Percentiles rank a stretch among this genome's conserved stretches.
These are phyloP conservation scores for Leishmania lainsoni DNA, from an alignment of 208 protist species.

Conservation along the genomic window DNA sequence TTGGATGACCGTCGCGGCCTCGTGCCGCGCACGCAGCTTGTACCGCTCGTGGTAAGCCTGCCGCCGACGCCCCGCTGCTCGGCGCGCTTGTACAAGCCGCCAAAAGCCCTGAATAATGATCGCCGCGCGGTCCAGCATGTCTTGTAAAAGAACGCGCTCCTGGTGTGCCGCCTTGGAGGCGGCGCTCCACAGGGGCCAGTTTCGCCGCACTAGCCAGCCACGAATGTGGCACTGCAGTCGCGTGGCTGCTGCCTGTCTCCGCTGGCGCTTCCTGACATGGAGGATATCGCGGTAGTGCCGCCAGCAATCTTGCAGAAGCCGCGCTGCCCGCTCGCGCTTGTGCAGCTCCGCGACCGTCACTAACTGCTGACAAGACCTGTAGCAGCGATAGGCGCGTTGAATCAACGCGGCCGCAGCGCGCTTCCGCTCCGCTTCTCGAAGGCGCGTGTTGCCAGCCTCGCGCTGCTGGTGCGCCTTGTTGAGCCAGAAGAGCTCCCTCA, in stretches of 20 bases:
- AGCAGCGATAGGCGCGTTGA: slow-evolving; percentile 54
- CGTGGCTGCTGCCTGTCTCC: slow-evolving; percentile 45
- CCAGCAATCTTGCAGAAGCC: slow-evolving; percentile 70
- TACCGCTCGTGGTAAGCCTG: slow-evolving; percentile 24
- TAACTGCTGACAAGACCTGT: slow-evolving; percentile 35
- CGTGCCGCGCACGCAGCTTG: slow-evolving; percentile 30
- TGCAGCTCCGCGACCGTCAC: slow-evolving; percentile 13
- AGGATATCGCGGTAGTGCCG: slow-evolving; percentile 34
- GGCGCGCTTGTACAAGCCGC: slow-evolving; percentile 48
- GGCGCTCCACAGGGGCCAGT: slow-evolving; percentile 46
- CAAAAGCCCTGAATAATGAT: slow-evolving; percentile 80
- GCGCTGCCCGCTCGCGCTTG: slow-evolving; percentile 28
- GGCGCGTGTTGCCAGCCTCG: slow-evolving; percentile 41
- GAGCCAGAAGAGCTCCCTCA: slow-evolving; percentile 88
- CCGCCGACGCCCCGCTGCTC: slow-evolving; percentile 26
- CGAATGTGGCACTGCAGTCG: slow-evolving; percentile 72
- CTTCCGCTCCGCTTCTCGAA: slow-evolving; percentile 22
- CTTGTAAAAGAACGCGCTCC: slow-evolving; percentile 44
- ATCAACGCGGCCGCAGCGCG: slow-evolving; percentile 51
- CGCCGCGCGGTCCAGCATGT: slow-evolving; percentile 62
- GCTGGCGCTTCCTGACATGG: slow-evolving; percentile 33
- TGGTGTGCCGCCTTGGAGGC: slow-evolving; percentile 34
- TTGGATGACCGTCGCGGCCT: slow-evolving; percentile 78
- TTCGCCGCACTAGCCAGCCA: slow-evolving; percentile 65
- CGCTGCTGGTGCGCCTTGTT: slow-evolving; percentile 47